Percentiles rank a stretch among this genome's conserved stretches.
Conservation (phyloP, 495 filamentous ascomycete species). For the Tetracladium marchalianum region DNA sequence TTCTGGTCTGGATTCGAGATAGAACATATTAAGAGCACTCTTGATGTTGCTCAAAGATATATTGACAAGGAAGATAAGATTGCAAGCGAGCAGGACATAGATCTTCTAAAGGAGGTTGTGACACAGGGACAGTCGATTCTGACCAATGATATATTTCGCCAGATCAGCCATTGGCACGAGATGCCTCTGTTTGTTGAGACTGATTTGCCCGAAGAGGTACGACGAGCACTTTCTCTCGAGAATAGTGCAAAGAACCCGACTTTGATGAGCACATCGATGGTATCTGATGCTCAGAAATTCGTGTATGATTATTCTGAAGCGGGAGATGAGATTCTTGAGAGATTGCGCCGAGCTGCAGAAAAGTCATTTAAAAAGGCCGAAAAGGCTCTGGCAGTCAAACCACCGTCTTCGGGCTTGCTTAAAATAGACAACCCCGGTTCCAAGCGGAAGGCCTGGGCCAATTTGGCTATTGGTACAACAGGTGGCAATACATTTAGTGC, state of each 20-base stretch:
- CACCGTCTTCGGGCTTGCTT: background rate
- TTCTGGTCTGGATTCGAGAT: constrained; percentile 73
- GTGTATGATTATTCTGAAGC: constrained; percentile 43
- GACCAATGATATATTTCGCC: constrained; percentile 48
- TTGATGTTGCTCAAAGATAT: constrained; percentile 57
- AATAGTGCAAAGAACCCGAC: constrained; percentile 17
- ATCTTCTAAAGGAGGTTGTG: constrained; percentile 51
- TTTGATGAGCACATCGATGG: constrained; percentile 34
- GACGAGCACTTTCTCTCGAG: constrained; percentile 56
- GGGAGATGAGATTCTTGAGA: constrained; percentile 9
- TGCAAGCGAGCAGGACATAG: constrained; percentile 49
- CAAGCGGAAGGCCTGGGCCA: background rate
- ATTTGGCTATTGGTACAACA: constrained; percentile 10
- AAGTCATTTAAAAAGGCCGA: background rate
- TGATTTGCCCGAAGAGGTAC: constrained; percentile 43
- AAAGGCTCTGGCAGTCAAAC: background rate
- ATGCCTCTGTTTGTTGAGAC: constrained; percentile 62
- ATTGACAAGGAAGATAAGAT: constrained; percentile 40
- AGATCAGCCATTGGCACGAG: constrained; percentile 60
- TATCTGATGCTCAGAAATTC: constrained; percentile 46
- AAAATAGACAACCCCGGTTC: background rate
- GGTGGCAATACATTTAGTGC: constrained; percentile 4
- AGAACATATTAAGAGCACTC: constrained; percentile 47
- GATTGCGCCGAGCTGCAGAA: constrained; percentile 3
- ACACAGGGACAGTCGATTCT: constrained; percentile 48